Evolutionary conservation across 2,329 filamentous ascomycete species (phyloP).

Genomic region (Ilyonectria robusta): DNA sequence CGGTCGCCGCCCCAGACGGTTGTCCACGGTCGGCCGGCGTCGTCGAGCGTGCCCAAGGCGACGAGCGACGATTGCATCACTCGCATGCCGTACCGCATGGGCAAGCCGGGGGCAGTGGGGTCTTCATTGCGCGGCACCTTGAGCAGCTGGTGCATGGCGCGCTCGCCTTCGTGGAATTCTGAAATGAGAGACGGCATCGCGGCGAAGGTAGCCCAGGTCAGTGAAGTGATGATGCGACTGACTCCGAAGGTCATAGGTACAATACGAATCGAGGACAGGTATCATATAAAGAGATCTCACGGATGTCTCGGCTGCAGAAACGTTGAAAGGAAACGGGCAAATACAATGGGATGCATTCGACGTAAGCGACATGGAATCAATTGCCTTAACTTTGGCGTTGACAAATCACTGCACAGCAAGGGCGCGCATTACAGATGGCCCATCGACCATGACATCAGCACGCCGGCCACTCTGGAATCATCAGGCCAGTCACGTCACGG

Average conservation of each 20-base stretch:
- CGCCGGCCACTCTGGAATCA: neutral
- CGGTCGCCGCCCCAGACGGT: slow-evolving; percentile 82
- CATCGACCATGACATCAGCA: slow-evolving; percentile 23
- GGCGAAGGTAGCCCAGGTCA: slow-evolving; percentile 12
- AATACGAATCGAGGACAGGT: neutral
- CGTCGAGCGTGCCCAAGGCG: slow-evolving; percentile 80
- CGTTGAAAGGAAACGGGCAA: too few relatives aligned
- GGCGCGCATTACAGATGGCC: slow-evolving; percentile 21
- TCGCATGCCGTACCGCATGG: slow-evolving; percentile 71
- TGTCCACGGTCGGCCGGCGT: slow-evolving; percentile 78
- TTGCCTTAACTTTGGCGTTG: neutral
- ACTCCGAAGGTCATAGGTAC: neutral
- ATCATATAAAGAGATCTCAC: slow-evolving; percentile 1
- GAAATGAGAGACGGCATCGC: slow-evolving; percentile 49
- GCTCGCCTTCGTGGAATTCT: slow-evolving; percentile 76
- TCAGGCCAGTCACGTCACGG: slow-evolving; percentile 8
- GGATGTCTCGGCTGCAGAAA: neutral
- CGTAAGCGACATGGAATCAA: slow-evolving; percentile 7
- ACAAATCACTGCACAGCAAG: slow-evolving; percentile 34
- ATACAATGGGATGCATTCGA: neutral
- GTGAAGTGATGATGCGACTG: neutral
- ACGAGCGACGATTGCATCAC: slow-evolving; percentile 76
- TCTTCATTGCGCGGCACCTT: slow-evolving; percentile 71
- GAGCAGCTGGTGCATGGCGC: slow-evolving; percentile 74
- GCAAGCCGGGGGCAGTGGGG: slow-evolving; percentile 76